Conservation (phyloP, 1,139 yeast species). For the Hyphopichia burtonii region DNA sequence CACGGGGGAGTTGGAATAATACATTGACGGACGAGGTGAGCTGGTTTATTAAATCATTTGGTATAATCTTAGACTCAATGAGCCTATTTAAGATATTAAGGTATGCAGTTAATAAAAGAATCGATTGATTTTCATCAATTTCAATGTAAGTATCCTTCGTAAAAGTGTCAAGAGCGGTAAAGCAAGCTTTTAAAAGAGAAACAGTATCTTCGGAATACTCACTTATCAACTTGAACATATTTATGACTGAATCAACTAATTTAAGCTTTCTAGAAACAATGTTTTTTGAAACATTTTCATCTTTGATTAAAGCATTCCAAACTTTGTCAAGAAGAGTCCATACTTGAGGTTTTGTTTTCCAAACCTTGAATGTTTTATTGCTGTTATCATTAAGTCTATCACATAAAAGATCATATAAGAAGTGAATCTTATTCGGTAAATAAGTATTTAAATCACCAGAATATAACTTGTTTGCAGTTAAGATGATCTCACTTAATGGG, state of each 20-base stretch:
- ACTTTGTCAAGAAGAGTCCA: conserved; percentile 49
- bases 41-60: not conserved
- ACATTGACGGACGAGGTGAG: conserved; percentile 25
- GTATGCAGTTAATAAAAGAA: conserved; percentile 19
- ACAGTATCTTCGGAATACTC: not conserved
- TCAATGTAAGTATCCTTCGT: conserved; percentile 25
- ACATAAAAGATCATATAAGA: conserved; percentile 63
- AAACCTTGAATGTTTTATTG: conserved; percentile 28
- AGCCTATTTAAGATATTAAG: conserved; percentile 3
- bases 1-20: conserved; percentile 25
- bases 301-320: conserved; percentile 33
- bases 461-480: conserved; percentile 41
- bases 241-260: conserved; percentile 22
- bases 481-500: conserved; percentile 39
- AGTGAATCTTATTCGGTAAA: conserved; percentile 61
- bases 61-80: not conserved
- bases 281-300: conserved; percentile 16
- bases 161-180: conserved; percentile 17
- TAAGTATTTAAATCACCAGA: conserved; percentile 38
- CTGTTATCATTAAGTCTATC: conserved; percentile 58
- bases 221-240: conserved; percentile 6
- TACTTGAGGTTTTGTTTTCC: conserved; percentile 38
- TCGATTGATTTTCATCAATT: conserved; percentile 30
- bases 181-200: conserved; percentile 5
- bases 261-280: conserved; percentile 33